Conservation (phyloP, 306 rosid genomes). For the Vigna radiata region DNA sequence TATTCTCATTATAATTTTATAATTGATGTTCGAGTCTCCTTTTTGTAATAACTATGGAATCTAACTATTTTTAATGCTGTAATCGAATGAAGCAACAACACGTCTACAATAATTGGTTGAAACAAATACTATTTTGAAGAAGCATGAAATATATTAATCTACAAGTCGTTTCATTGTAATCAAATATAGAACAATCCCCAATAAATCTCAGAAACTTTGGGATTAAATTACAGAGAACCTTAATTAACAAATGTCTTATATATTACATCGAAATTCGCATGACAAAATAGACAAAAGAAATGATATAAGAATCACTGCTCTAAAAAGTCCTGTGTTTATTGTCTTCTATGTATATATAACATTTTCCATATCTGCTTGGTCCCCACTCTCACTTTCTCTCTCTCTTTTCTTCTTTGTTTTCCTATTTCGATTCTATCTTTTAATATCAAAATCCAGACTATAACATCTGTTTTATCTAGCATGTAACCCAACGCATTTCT, state of each 20-base stretch:
- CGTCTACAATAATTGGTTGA: neutral
- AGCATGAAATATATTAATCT: conserved; percentile 27
- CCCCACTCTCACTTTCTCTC: neutral
- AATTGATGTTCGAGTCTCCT: conserved; percentile 1
- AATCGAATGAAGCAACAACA: conserved; percentile 32
- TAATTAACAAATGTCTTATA: conserved; percentile 19
- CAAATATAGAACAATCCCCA: conserved; percentile 15
- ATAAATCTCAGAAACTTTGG: conserved; percentile 9
- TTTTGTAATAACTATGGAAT: conserved; percentile 31
- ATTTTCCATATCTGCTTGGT: conserved; percentile 24
- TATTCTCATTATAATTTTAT: neutral
- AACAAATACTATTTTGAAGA: neutral
- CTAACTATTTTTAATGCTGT: conserved; percentile 1
- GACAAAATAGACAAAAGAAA: conserved; percentile 35
- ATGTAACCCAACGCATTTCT: conserved; percentile 28
- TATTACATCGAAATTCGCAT: conserved; percentile 21
- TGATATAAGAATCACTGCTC: conserved; percentile 37
- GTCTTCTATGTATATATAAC: neutral
- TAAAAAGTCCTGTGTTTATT: conserved; percentile 30
- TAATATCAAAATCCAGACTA: conserved; percentile 5
- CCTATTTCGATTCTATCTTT: neutral
- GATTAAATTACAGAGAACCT: neutral
- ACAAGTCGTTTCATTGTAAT: neutral
- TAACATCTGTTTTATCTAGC: neutral
- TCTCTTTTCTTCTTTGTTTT: neutral